Evolutionary conservation across 164 flowering plant genomes (phyloP).

Genomic region (Tetracentron sinense): DNA sequence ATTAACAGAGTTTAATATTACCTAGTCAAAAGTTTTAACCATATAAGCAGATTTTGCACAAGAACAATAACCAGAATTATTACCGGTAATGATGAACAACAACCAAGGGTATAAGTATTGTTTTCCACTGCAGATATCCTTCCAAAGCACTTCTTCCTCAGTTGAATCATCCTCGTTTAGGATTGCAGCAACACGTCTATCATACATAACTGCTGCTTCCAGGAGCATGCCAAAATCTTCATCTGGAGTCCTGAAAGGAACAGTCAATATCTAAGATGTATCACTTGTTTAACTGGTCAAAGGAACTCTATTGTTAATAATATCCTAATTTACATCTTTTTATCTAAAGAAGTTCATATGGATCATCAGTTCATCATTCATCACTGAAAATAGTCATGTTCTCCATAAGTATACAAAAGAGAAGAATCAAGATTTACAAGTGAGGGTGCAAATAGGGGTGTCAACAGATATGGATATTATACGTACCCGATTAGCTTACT

Average conservation of each 20-base stretch:
- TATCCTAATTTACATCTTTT: neutral
- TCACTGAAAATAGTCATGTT: no score
- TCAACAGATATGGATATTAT: no score
- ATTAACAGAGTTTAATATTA: neutral
- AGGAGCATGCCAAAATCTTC: conserved; percentile 86
- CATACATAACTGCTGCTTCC: conserved; percentile 97
- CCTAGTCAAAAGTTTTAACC: no score
- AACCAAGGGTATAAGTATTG: conserved; percentile 66
- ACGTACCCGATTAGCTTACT: no score
- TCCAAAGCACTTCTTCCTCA: conserved; percentile 50
- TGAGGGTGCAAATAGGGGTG: no score
- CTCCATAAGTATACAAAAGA: no score
- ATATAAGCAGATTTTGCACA: no score
- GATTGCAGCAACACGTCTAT: conserved; percentile 86
- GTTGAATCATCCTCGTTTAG: conserved; percentile 69
- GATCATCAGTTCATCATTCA: no score
- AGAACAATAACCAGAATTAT: conserved; percentile 13
- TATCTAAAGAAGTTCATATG: no score
- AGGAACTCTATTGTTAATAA: neutral
- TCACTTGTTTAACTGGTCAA: neutral
- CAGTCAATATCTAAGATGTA: neutral
- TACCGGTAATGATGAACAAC: conserved; percentile 90
- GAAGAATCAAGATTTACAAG: no score
- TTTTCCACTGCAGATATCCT: conserved; percentile 45
- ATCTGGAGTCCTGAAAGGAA: conserved; percentile 81